Evolutionary conservation across 441 rosid species (phyloP), one percentile per base, ranked within the genome.

Genomic region (Populus hybrid): DNA sequence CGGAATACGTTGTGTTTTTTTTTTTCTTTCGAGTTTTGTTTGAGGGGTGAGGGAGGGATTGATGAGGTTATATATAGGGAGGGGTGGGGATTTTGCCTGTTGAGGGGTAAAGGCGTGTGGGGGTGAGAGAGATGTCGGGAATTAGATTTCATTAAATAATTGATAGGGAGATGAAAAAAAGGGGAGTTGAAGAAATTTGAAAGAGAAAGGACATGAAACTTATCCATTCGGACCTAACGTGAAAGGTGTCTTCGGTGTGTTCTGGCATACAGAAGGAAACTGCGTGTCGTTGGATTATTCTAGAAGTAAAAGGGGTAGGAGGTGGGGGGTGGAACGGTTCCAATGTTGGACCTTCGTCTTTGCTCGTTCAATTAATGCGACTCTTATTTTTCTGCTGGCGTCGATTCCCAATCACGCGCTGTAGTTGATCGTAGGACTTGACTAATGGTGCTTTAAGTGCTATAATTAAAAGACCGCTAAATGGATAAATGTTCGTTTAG

Each of bases 171-270:
- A 30, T 30, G 32, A 5, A 18, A 32, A 10, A 10, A 11, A 3
- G 0, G 10, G 38, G 16, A 50, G 21, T 6, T 20, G 32, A 35
- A 3, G n/a, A 63, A 40, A 20, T 16, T 16, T 3, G 30, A n/a
- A 26, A 8, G n/a, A 28, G 35, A 2, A 1, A 30, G 18, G 18
- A 26, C 18, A 14, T 66, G 83, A 78, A 76, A 85, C 89, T 86
- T 88, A 88, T 88, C 90, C 86, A 84, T 66, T 74, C 61, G 67
- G 67, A 76, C 81, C 81, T 59, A 80, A 75, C 81, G 77, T 30
- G 61, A 81, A 80, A 74, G 80, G 73, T 63, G 76, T 74, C 57
- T 16, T 40, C 61, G 65, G 32, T 42, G 14, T 16, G 68, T 10
- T 30, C 32, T 30, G 32, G 32, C 32, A 6, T 40, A 18, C 35